Evolutionary conservation across 169 alveolate genomes (phyloP).

Genomic region (Plasmodium chabaudi): DNA sequence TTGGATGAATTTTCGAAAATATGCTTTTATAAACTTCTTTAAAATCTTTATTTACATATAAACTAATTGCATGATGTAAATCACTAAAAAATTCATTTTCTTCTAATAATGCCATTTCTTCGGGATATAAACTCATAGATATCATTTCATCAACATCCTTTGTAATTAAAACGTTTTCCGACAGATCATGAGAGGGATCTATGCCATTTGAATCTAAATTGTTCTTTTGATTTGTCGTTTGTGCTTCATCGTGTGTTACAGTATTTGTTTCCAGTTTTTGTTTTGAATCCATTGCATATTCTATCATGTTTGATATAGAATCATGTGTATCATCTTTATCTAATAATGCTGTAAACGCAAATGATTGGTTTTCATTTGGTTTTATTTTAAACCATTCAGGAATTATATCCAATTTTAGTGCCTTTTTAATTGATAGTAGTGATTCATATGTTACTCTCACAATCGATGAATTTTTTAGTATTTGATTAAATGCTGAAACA

Average conservation of each 20-base stretch:
- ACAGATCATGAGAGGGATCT: background rate
- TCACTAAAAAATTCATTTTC: slow-evolving; percentile 5
- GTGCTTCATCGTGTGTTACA: background rate
- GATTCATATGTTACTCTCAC: slow-evolving; percentile 16
- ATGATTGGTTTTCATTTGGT: slow-evolving; percentile 8
- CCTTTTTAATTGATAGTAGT: slow-evolving; percentile 16
- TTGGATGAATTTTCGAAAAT: slow-evolving; percentile 15
- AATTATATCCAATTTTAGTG: background rate
- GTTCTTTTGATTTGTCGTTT: background rate
- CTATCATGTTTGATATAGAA: slow-evolving; percentile 28
- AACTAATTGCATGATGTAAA: slow-evolving; percentile 18
- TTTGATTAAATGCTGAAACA: slow-evolving; percentile 23
- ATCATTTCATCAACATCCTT: background rate
- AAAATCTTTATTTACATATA: slow-evolving; percentile 27
- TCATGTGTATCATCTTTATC: slow-evolving; percentile 33
- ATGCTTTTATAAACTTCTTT: slow-evolving; percentile 17
- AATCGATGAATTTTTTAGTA: slow-evolving; percentile 20
- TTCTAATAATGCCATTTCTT: slow-evolving; percentile 23
- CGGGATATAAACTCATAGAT: background rate
- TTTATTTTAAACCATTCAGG: slow-evolving; percentile 1
- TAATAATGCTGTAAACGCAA: slow-evolving; percentile 35
- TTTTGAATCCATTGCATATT: background rate
- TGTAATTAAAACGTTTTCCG: background rate
- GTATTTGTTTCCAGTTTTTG: background rate
- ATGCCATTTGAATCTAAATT: background rate